A percentile compares a stretch with the other conserved stretches of the same genome.
Conservation (phyloP, 106 monocot genomes). For the Dendrobium nobile region DNA sequence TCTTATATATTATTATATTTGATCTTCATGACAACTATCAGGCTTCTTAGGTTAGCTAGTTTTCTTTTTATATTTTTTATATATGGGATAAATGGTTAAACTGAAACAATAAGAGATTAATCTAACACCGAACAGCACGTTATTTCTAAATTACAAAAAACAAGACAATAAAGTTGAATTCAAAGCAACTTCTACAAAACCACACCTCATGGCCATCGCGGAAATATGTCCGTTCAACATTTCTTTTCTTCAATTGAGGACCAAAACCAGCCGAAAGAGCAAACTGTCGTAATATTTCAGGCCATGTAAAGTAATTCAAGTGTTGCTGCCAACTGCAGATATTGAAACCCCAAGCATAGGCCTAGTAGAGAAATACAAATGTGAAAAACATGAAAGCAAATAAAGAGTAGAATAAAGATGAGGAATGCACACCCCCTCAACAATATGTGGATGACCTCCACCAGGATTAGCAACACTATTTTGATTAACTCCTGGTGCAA, state of each 20-base stretch:
- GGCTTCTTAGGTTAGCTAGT: no score
- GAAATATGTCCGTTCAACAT: constrained; percentile 34
- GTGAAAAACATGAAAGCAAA: constrained; percentile 1
- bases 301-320: constrained; percentile 83
- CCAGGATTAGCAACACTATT: constrained; percentile 73
- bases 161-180: not conserved
- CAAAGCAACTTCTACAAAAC: not conserved
- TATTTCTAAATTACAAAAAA: not conserved
- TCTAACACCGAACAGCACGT: not conserved
- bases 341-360: constrained; percentile 93
- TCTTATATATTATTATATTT: no score
- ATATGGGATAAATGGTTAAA: not conserved
- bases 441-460: constrained; percentile 87
- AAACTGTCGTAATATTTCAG: constrained; percentile 89
- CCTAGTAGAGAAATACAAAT: constrained; percentile 35
- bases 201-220: constrained; percentile 86
- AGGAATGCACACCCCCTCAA: constrained; percentile 65
- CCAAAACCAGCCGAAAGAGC: constrained; percentile 91
- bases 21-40: no score
- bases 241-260: constrained; percentile 76
- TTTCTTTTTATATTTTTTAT: no score
- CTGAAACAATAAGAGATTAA: not conserved
- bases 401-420: not conserved
- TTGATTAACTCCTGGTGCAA: constrained; percentile 55
- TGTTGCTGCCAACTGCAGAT: constrained; percentile 88